These are phyloP conservation scores for Colletotrichum chrysophilum DNA, from an alignment of 2,329 filamentous ascomycete genomes.

Conservation along the genomic window DNA sequence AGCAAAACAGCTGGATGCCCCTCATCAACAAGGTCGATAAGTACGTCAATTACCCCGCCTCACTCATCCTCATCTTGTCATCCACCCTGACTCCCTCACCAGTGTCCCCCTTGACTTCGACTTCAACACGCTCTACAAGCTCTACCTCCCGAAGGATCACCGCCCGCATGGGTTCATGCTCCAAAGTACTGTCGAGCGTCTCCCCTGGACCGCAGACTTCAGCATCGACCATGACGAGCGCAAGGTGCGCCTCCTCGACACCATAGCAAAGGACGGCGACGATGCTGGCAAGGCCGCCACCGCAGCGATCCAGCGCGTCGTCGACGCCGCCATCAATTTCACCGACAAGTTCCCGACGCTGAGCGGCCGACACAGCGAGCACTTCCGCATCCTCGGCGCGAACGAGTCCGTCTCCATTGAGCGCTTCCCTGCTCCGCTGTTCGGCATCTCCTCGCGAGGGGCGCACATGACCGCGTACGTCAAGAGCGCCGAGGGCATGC, in stretches of 20 bases:
- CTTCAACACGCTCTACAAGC: constrained; percentile 48
- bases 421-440: constrained; percentile 65
- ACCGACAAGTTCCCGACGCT: constrained; percentile 41
- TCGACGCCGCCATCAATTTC: constrained; percentile 39
- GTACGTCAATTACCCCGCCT: constrained; percentile 31
- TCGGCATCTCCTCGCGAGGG: constrained; percentile 71
- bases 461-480: constrained; percentile 71
- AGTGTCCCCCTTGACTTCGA: constrained; percentile 54
- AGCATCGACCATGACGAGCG: constrained; percentile 34
- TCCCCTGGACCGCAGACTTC: constrained; percentile 52
- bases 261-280: constrained; percentile 24
- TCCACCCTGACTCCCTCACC: neutral
- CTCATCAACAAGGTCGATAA: constrained; percentile 48
- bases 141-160: constrained; percentile 48
- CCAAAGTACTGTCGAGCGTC: constrained; percentile 46
- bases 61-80: neutral
- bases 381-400: constrained; percentile 45
- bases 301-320: constrained; percentile 41
- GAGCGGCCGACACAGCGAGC: constrained; percentile 46
- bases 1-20: neutral
- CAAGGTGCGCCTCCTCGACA: constrained; percentile 35
- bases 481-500: constrained; percentile 48
- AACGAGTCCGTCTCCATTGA: constrained; percentile 55
- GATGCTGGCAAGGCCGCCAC: constrained; percentile 36
- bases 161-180: constrained; percentile 57